These are phyloP conservation scores for Musa acuminata DNA, from an alignment of 176 grass and related monocot species.

Conservation along the genomic window DNA sequence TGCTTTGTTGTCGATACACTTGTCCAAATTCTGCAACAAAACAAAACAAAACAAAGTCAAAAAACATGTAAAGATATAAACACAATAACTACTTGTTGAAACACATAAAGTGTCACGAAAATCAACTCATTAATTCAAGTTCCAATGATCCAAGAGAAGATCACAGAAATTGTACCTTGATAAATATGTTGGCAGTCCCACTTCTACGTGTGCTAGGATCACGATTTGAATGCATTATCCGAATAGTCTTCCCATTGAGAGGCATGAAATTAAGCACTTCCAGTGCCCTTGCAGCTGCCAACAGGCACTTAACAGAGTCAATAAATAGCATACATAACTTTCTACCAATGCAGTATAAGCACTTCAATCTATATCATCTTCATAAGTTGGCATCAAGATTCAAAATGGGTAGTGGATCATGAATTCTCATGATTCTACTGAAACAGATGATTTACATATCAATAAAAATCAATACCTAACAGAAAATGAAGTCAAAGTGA, in stretches of 20 bases:
- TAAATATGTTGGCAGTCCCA: slow-evolving; percentile 80
- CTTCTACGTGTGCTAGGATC: slow-evolving; percentile 80
- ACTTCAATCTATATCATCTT: too few relatives aligned
- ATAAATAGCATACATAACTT: not conserved
- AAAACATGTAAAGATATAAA: not conserved
- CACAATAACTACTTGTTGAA: slow-evolving; percentile 1
- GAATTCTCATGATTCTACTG: too few relatives aligned
- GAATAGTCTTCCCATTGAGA: slow-evolving; percentile 85
- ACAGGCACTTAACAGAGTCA: slow-evolving; percentile 23
- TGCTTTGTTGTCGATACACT: slow-evolving; percentile 68
- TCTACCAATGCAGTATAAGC: not conserved
- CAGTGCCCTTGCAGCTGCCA: slow-evolving; percentile 66
- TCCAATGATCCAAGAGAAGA: slow-evolving; percentile 2
- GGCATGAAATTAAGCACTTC: slow-evolving; percentile 80
- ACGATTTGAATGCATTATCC: slow-evolving; percentile 96
- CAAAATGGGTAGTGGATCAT: too few relatives aligned
- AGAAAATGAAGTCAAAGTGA: too few relatives aligned
- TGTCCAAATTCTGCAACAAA: slow-evolving; percentile 78
- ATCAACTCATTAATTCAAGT: too few relatives aligned
- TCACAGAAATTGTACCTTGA: slow-evolving; percentile 43
- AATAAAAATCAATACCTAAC: too few relatives aligned
- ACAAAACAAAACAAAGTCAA: not conserved
- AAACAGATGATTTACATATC: too few relatives aligned
- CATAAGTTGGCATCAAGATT: too few relatives aligned
- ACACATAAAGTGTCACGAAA: too few relatives aligned